Conservation (phyloP, 2,329 filamentous ascomycete species). For the Colletotrichum higginsianum region DNA sequence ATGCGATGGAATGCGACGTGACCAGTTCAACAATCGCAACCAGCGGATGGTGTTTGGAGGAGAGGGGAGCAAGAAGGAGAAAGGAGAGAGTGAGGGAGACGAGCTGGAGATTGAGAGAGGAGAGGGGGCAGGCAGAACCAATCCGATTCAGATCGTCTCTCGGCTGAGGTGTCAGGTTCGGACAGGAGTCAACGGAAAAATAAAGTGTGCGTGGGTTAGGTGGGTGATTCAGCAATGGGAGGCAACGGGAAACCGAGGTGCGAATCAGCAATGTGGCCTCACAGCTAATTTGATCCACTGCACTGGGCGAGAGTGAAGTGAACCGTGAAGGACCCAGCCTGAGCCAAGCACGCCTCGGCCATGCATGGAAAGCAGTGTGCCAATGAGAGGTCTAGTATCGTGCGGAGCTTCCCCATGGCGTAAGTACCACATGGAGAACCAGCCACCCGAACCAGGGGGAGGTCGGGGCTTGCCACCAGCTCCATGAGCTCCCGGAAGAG, state of each 20-base stretch:
- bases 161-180: constrained; percentile 26
- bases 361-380: neutral
- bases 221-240: constrained; percentile 22
- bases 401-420: constrained; percentile 15
- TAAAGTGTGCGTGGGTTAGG: constrained; percentile 25
- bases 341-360: neutral
- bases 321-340: neutral
- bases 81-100: constrained; percentile 14
- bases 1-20: constrained; percentile 36
- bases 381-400: neutral
- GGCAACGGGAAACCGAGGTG: neutral
- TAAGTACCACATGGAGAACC: constrained; percentile 31
- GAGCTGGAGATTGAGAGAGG: constrained; percentile 11
- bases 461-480: neutral
- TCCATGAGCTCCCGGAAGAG: constrained; percentile 8
- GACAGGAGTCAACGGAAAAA: constrained; percentile 33
- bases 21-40: constrained; percentile 51
- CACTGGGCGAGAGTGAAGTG: neutral
- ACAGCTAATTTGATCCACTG: constrained; percentile 37
- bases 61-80: constrained; percentile 6
- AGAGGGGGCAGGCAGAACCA: constrained; percentile 5
- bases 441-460: constrained; percentile 29
- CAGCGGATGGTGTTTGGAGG: constrained; percentile 18
- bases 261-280: constrained; percentile 39
- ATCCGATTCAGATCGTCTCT: constrained; percentile 29